Percentiles rank a stretch among this genome's conserved stretches.
Conservation (phyloP, 768 basidiomycete genomes). For the Leucogyrophana mollusca region DNA sequence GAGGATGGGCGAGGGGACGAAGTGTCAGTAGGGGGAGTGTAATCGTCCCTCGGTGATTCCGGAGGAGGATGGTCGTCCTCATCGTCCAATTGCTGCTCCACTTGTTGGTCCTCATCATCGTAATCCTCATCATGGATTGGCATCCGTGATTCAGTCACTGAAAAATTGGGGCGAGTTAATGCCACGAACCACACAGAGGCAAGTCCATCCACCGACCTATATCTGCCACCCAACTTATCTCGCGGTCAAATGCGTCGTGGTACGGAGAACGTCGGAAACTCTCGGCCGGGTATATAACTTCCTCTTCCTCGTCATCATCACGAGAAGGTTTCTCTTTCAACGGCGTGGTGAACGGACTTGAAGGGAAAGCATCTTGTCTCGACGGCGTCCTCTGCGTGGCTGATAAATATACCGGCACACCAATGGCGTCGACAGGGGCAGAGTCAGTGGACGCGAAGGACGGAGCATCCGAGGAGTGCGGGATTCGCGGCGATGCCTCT, state of each 20-base stretch:
- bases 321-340: constrained; percentile 56
- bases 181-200: no score
- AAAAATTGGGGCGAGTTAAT: constrained; percentile 6
- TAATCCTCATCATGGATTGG: constrained; percentile 56
- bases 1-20: constrained; percentile 56
- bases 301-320: constrained; percentile 69
- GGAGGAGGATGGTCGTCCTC: constrained; percentile 54
- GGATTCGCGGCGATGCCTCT: constrained; percentile 33
- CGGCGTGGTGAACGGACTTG: constrained; percentile 72
- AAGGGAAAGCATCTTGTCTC: constrained; percentile 59
- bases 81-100: constrained; percentile 29
- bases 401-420: constrained; percentile 50
- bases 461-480: constrained; percentile 53
- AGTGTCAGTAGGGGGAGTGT: constrained; percentile 47
- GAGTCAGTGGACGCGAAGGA: constrained; percentile 47
- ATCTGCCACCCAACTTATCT: constrained; percentile 77
- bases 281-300: constrained; percentile 63
- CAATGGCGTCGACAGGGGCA: constrained; percentile 35
- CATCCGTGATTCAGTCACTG: constrained; percentile 64
- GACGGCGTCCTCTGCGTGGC: constrained; percentile 44
- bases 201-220: constrained; percentile 62
- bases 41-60: constrained; percentile 48
- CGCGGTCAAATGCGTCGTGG: constrained; percentile 47
- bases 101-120: constrained; percentile 43
- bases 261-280: constrained; percentile 51